Conservation (phyloP, 129 eudicot genomes). For the Helianthus tuberosus region DNA sequence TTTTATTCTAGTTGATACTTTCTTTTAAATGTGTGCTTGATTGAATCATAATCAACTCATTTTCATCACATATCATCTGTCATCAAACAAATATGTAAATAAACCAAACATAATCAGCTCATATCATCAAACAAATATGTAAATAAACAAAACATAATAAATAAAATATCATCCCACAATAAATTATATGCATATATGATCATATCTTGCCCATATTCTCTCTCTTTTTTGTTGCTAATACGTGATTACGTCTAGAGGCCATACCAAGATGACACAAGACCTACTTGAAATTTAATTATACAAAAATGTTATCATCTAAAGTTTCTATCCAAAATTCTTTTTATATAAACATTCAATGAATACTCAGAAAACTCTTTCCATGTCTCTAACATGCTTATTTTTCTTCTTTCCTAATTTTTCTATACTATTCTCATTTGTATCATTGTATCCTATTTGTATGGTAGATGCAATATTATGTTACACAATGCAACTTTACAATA, state of each 20-base stretch:
- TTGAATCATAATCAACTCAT: background rate
- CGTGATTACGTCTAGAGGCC: constrained; percentile 11
- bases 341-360: background rate
- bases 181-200: background rate
- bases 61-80: background rate
- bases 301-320: background rate
- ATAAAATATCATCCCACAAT: background rate
- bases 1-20: background rate
- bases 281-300: constrained; percentile 26
- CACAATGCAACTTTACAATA: background rate
- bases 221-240: constrained; percentile 11
- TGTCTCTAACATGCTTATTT: background rate
- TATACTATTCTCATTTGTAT: too few relatives aligned
- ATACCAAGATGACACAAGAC: constrained; percentile 21
- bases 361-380: background rate
- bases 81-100: too few relatives aligned
- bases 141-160: background rate
- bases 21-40: background rate
- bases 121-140: background rate
- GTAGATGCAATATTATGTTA: too few relatives aligned
- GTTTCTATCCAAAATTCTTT: constrained; percentile 17
- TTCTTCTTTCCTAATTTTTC: too few relatives aligned
- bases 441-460: too few relatives aligned
- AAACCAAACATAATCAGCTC: too few relatives aligned
- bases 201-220: background rate